A percentile compares a stretch with the other conserved stretches of the same genome.
These are phyloP conservation scores for Eragrostis nindensis DNA, from an alignment of 176 grass and related monocot genomes.

Conservation along the genomic window DNA sequence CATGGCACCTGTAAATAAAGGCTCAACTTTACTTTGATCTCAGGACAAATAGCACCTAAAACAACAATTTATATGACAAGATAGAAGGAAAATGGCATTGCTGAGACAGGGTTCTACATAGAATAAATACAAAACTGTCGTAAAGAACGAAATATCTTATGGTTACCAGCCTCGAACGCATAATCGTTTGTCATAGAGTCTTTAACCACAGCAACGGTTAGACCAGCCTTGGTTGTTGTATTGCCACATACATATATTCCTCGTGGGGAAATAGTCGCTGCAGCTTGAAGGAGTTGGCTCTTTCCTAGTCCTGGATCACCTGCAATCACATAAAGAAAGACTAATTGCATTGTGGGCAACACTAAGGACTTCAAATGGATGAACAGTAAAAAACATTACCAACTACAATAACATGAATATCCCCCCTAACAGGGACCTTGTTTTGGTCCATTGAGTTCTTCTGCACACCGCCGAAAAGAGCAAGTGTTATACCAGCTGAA, in stretches of 20 bases:
- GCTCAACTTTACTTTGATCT: slow-evolving; percentile 8
- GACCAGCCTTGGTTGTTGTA: slow-evolving; percentile 92
- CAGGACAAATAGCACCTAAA: not conserved
- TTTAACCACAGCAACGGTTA: slow-evolving; percentile 98
- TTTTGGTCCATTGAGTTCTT: slow-evolving; percentile 89
- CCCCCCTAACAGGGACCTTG: slow-evolving; percentile 92
- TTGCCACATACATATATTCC: slow-evolving; percentile 97
- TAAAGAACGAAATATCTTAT: slow-evolving; percentile 11
- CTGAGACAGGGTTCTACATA: not conserved
- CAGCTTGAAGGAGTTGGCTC: slow-evolving; percentile 92
- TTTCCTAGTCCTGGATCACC: slow-evolving; percentile 96
- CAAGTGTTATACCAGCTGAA: slow-evolving; percentile 90
- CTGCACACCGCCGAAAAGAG: slow-evolving; percentile 88
- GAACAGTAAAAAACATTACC: slow-evolving; percentile 48
- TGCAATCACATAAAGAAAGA: slow-evolving; percentile 32
- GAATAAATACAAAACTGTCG: not conserved
- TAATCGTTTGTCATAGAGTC: slow-evolving; percentile 97
- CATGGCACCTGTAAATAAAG: slow-evolving; percentile 73
- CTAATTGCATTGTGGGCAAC: slow-evolving; percentile 11
- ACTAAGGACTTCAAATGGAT: not conserved
- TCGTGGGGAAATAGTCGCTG: slow-evolving; percentile 75
- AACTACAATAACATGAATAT: slow-evolving; percentile 87
- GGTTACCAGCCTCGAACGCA: slow-evolving; percentile 98
- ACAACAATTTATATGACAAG: slow-evolving; percentile 9
- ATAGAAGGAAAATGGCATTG: slow-evolving; percentile 1